phyloP scores from a whole-genome alignment of 805 yeast genomes.

The Grigorovia jiainica region DNA sequence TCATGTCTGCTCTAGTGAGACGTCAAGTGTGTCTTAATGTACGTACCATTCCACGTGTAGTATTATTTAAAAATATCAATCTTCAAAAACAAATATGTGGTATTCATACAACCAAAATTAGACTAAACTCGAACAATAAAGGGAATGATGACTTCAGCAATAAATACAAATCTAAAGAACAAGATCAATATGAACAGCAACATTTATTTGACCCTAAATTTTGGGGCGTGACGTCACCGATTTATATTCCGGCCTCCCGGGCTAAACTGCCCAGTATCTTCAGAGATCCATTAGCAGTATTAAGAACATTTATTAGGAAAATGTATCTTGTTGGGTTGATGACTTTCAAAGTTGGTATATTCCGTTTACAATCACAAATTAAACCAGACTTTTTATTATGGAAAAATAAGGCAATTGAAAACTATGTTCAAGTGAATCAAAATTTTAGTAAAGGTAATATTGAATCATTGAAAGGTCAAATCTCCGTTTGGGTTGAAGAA shows the following conservation, averaged over 20 bases:
- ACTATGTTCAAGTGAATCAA: conserved; percentile 67
- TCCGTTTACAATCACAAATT: conserved; percentile 57
- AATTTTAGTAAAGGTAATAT: conserved; percentile 62
- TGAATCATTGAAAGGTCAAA: conserved; percentile 33
- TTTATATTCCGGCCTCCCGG: conserved; percentile 44
- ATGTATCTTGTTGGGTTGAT: conserved; percentile 56
- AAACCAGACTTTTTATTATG: conserved; percentile 65
- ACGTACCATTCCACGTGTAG: background rate
- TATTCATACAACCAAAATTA: background rate
- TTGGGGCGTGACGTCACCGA: conserved; percentile 33
- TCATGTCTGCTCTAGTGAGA: background rate
- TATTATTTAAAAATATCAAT: background rate
- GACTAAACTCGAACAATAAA: background rate
- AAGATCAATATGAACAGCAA: conserved; percentile 3
- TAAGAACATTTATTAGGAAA: conserved; percentile 47
- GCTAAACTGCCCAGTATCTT: conserved; percentile 36
- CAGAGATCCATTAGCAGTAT: conserved; percentile 33
- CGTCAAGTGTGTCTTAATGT: background rate
- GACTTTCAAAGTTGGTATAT: conserved; percentile 56
- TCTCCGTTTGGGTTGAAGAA: conserved; percentile 56
- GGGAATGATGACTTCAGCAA: background rate
- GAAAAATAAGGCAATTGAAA: conserved; percentile 79
- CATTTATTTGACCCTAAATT: conserved; percentile 31
- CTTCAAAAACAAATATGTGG: background rate
- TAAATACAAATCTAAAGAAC: conserved; percentile 4